phyloP scores from a whole-genome alignment of 2,329 filamentous ascomycete genomes.

The Chrysoporthe austroafricana region DNA sequence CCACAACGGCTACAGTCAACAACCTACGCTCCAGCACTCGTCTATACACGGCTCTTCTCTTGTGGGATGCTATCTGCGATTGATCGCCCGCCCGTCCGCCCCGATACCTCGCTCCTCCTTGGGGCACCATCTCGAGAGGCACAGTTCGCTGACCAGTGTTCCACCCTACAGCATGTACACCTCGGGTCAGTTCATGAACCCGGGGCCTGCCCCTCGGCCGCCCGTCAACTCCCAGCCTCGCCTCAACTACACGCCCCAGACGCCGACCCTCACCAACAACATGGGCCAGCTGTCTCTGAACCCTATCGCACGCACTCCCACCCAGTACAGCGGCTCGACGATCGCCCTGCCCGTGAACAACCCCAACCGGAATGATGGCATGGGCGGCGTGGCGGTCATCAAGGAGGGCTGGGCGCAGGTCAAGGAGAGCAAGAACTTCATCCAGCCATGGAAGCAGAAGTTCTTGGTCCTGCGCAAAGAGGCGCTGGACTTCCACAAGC shows the following conservation, averaged over 20 bases:
- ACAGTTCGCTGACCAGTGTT: constrained; percentile 21
- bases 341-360: constrained; percentile 70
- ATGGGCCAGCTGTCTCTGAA: constrained; percentile 78
- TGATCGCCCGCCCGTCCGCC: neutral
- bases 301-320: constrained; percentile 68
- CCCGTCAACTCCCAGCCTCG: constrained; percentile 74
- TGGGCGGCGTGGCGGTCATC: constrained; percentile 72
- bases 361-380: constrained; percentile 51
- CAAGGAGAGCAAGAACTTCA: constrained; percentile 87
- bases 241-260: constrained; percentile 77
- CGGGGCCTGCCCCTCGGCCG: constrained; percentile 89
- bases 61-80: constrained; percentile 13
- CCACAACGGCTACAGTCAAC: neutral
- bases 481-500: constrained; percentile 92
- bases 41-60: neutral
- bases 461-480: constrained; percentile 92
- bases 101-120: constrained; percentile 8
- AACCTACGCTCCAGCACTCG: neutral
- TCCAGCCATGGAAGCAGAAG: constrained; percentile 87
- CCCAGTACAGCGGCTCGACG: constrained; percentile 68
- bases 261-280: constrained; percentile 70
- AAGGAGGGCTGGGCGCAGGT: constrained; percentile 83
- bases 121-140: constrained; percentile 11
- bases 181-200: constrained; percentile 86
- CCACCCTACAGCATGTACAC: constrained; percentile 56